phyloP scores from a whole-genome alignment of 1,284 basidiomycete genomes.

The Wallemia mellicola region DNA sequence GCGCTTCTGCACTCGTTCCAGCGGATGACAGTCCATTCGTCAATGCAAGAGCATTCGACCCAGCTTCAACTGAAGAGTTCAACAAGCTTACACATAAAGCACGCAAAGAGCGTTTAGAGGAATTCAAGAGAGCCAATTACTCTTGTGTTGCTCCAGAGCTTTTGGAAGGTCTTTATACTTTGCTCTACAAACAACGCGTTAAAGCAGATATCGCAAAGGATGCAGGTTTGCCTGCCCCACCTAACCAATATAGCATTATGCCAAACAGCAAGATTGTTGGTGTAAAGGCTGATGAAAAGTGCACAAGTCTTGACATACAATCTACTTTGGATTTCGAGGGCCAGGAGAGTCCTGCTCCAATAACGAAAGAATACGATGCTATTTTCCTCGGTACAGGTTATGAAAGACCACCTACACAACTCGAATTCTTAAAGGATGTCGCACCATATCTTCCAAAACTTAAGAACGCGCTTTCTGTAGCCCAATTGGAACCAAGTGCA shows the following conservation, averaged over 20 bases:
- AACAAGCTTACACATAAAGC: slow-evolving; percentile 2
- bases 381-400: slow-evolving; percentile 29
- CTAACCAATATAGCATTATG: slow-evolving; percentile 10
- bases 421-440: not conserved
- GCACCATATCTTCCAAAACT: slow-evolving; percentile 1
- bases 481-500: not conserved
- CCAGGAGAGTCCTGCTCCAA: slow-evolving; percentile 4
- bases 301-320: slow-evolving; percentile 4
- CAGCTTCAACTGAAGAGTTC: slow-evolving; percentile 17
- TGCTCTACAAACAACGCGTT: slow-evolving; percentile 26
- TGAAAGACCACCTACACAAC: slow-evolving; percentile 19
- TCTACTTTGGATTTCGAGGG: slow-evolving; percentile 1
- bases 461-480: not conserved
- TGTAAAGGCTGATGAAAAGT: slow-evolving; percentile 2
- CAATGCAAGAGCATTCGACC: slow-evolving; percentile 27
- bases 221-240: slow-evolving; percentile 2
- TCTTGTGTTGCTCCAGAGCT: slow-evolving; percentile 25
- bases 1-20: slow-evolving; percentile 24
- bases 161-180: slow-evolving; percentile 22
- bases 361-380: slow-evolving; percentile 18
- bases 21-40: slow-evolving; percentile 29
- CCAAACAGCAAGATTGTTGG: slow-evolving; percentile 13
- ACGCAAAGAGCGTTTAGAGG: slow-evolving; percentile 18
- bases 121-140: slow-evolving; percentile 27
- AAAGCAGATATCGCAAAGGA: slow-evolving; percentile 14